Evolutionary conservation across 768 basidiomycete species (phyloP).

Genomic region (Megacollybia marginata): DNA sequence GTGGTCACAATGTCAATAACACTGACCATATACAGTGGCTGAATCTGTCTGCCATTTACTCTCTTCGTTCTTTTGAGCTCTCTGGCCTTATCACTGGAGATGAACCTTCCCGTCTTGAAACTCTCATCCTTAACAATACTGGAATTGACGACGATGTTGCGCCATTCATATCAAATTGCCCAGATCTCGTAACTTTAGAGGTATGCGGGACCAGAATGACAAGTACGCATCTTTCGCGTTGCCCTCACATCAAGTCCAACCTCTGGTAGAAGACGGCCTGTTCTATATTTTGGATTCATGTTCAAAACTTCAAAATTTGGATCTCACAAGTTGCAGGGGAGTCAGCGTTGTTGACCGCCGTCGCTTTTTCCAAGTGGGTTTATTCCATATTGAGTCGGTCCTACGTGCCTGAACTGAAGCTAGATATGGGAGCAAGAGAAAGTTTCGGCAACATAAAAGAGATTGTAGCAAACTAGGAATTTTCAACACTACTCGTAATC

Average conservation of each 20-base stretch:
- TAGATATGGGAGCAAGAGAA: conserved; percentile 25
- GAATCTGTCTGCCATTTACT: conserved; percentile 48
- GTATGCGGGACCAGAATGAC: conserved; percentile 55
- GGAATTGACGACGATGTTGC: conserved; percentile 51
- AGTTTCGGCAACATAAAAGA: not conserved
- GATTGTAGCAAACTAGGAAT: not conserved
- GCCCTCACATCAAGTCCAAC: not conserved
- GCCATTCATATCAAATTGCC: conserved; percentile 45
- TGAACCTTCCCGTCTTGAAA: conserved; percentile 32
- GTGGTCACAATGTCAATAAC: not conserved
- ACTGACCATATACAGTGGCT: conserved; percentile 31
- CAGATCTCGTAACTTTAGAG: conserved; percentile 37
- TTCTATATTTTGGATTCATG: conserved; percentile 55
- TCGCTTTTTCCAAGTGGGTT: conserved; percentile 55
- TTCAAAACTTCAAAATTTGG: conserved; percentile 39
- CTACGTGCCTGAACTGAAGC: conserved; percentile 3
- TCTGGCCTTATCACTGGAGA: conserved; percentile 36
- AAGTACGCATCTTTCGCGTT: conserved; percentile 26
- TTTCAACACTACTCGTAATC: not conserved
- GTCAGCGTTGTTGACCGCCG: conserved; percentile 52
- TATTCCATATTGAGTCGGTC: not conserved
- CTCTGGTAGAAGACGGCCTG: conserved; percentile 39
- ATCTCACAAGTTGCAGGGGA: conserved; percentile 63
- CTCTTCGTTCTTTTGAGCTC: conserved; percentile 44
- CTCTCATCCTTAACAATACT: conserved; percentile 52